Base-by-base conservation (phyloP, 2,329 filamentous ascomycete species). In the Aureobasidium sp. region DNA sequence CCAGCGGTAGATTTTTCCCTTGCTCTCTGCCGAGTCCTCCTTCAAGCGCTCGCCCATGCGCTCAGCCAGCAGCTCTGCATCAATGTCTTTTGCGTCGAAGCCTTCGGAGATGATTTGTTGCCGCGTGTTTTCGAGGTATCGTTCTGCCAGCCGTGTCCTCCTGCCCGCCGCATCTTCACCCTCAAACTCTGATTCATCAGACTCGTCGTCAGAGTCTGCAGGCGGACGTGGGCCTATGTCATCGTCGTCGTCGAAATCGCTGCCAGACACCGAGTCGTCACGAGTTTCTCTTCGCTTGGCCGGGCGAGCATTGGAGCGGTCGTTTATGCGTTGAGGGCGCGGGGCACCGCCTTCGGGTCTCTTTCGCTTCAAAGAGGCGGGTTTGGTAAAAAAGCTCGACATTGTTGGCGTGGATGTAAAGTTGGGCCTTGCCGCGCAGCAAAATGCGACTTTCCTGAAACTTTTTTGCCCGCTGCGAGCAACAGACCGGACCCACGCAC, bases 311-410 rank as follows among this genome's bases (percentile, higher is more conserved):
- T 73, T 66, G 74, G 68, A 69, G 77, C 80, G 72, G 58, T 78
- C 77, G 66, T 81, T 81, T 64, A 81, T 69, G 72, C 83, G 79
- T 71, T 63, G 58, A 58, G 42, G 47, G 80, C 62, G 78, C 75
- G 7, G 79, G 71, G 64, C 67, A 64, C 55, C 77, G 70, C 41
- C 73, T 62, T 63, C 61, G 31, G 48, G 22, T 48, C 92, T 84
- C 81, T 97, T 97, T 70, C 94, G 83, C 82, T 97, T 97, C 79
- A 93, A 88, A 56, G 89, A 88, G 44, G 89, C 88, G 6, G 94
- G 91, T 42, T 88, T 80, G 57, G 92, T 96, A 77, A 99, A 99
- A 77, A 97, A 99, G 42, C 92, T 96, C 71, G 93, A 96, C 92
- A 96, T 47, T 62, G 39, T 55, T 44, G 45, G 51, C 12, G 52